These are phyloP conservation scores for Calocybe indica DNA, from an alignment of 768 basidiomycete species.

Conservation along the genomic window DNA sequence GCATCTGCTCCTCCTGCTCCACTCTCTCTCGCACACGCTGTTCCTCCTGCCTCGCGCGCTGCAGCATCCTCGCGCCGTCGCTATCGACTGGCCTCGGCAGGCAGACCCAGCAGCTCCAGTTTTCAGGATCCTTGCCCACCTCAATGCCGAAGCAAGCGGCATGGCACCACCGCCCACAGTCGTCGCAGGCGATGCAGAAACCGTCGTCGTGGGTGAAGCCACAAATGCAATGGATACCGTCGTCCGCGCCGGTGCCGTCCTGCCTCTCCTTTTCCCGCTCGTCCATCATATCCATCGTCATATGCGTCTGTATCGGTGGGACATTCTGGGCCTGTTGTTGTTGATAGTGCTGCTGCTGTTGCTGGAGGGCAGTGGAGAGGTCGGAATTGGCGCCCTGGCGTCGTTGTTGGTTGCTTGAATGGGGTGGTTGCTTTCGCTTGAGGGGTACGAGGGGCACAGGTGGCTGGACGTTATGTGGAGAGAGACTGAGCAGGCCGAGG, in stretches of 20 bases:
- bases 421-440: conserved; percentile 30
- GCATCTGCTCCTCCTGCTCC: conserved; percentile 12
- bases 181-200: conserved; percentile 75
- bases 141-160: conserved; percentile 68
- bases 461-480: conserved; percentile 23
- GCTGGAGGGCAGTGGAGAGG: background rate
- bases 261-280: background rate
- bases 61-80: conserved; percentile 39
- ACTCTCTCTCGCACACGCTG: conserved; percentile 22
- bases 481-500: conserved; percentile 50
- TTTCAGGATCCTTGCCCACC: conserved; percentile 57
- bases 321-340: background rate
- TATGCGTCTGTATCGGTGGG: background rate
- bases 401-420: conserved; percentile 6
- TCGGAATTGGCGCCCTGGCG: background rate
- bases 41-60: conserved; percentile 32
- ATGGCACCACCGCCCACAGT: conserved; percentile 74
- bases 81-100: conserved; percentile 42
- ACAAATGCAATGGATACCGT: conserved; percentile 60
- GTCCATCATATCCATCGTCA: background rate
- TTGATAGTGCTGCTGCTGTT: conserved; percentile 2
- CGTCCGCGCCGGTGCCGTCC: conserved; percentile 23
- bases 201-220: conserved; percentile 67
- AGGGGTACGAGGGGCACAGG: conserved; percentile 18
- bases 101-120: conserved; percentile 74